Percentiles rank a stretch among this genome's conserved stretches.
These are phyloP conservation scores for Candida anutae DNA, from an alignment of 1,139 yeast genomes.

Conservation along the genomic window DNA sequence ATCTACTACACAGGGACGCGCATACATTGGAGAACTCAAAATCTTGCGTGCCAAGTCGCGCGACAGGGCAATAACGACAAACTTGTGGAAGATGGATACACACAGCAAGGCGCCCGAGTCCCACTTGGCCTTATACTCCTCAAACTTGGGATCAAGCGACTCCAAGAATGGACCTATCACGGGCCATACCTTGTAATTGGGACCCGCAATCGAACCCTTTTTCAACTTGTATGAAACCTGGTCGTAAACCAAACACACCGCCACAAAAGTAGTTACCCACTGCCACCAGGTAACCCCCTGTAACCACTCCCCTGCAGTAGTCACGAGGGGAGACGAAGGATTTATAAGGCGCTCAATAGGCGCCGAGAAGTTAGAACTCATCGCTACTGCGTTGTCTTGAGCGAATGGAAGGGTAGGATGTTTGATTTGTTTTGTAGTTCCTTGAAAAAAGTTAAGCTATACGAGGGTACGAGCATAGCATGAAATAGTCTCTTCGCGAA, in stretches of 20 bases:
- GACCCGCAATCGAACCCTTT: conserved; percentile 90
- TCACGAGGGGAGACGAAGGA: neutral
- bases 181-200: conserved; percentile 81
- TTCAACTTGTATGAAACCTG: conserved; percentile 70
- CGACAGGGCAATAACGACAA: conserved; percentile 88
- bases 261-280: conserved; percentile 40
- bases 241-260: conserved; percentile 59
- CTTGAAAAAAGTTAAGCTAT: neutral
- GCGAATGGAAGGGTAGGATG: neutral
- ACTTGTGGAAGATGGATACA: conserved; percentile 95
- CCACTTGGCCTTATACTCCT: conserved; percentile 91
- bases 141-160: conserved; percentile 93
- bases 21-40: conserved; percentile 75
- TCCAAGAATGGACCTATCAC: conserved; percentile 94
- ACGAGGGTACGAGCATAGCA: too few species aligned
- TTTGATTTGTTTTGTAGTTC: neutral
- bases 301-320: neutral
- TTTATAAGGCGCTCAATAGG: neutral
- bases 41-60: conserved; percentile 89
- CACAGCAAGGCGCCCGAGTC: conserved; percentile 88
- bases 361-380: neutral
- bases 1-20: conserved; percentile 96
- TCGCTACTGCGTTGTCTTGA: neutral
- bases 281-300: conserved; percentile 36
- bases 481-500: too few species aligned